Conservation (phyloP, 148 eudicot genomes). For the Diospyros lotus region DNA sequence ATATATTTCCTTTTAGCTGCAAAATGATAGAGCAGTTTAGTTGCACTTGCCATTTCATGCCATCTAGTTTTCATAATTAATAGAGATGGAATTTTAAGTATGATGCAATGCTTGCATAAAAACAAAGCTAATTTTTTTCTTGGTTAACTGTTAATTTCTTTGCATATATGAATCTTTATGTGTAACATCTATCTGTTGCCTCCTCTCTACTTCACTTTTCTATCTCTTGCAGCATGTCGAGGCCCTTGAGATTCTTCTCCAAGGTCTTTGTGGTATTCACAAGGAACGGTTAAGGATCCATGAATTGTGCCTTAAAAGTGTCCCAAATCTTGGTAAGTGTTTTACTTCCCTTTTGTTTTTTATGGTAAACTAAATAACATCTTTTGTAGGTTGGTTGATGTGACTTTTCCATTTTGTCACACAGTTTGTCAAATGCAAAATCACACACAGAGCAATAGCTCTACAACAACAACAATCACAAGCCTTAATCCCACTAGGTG, state of each 20-base stretch:
- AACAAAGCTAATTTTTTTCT: not conserved
- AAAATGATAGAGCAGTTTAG: not conserved
- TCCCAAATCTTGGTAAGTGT: slow-evolving; percentile 67
- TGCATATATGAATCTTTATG: not conserved
- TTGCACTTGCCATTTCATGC: not conserved
- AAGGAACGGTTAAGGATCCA: slow-evolving; percentile 71
- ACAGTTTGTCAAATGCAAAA: too few relatives aligned
- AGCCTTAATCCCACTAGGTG: too few relatives aligned
- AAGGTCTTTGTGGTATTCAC: slow-evolving; percentile 81
- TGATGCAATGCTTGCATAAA: not conserved
- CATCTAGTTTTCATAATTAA: not conserved
- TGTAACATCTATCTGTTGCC: not conserved
- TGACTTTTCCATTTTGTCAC: too few relatives aligned
- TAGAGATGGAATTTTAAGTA: not conserved
- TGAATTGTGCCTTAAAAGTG: slow-evolving; percentile 81
- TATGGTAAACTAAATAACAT: too few relatives aligned
- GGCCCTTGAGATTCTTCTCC: slow-evolving; percentile 94
- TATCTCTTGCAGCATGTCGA: slow-evolving; percentile 71
- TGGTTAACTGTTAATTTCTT: not conserved
- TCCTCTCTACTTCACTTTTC: too few relatives aligned
- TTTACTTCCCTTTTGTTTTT: not conserved
- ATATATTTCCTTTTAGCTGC: not conserved
- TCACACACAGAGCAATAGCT: too few relatives aligned
- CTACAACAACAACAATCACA: too few relatives aligned
- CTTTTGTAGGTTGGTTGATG: too few relatives aligned